Evolutionary conservation across 345 rosid species (phyloP).

Genomic region (Gossypium herbaceum): DNA sequence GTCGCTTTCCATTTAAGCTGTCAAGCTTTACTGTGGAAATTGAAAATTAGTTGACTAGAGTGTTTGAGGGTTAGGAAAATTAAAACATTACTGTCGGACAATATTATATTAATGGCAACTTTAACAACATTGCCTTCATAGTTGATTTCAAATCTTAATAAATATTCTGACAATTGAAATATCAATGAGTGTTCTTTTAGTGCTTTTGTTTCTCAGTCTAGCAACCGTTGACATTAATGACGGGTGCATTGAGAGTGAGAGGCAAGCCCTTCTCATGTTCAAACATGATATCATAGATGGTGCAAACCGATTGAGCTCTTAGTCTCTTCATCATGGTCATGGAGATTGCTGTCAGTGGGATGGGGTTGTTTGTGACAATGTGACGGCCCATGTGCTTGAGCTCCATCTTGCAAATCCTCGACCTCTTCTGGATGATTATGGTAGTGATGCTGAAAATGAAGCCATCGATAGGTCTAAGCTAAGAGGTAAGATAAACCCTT

Average conservation of each 20-base stretch:
- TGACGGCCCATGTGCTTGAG: constrained; percentile 6
- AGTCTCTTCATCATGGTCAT: constrained; percentile 14
- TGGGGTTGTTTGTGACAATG: constrained; percentile 21
- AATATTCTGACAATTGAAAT: not conserved
- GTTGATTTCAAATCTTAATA: not conserved
- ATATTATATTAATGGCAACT: not conserved
- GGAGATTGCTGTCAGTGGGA: constrained; percentile 25
- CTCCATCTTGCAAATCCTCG: constrained; percentile 20
- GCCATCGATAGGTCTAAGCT: constrained; percentile 10
- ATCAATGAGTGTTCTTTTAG: not conserved
- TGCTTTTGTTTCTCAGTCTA: not conserved
- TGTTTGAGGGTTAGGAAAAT: not conserved
- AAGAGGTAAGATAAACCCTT: constrained; percentile 25
- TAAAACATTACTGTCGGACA: not conserved
- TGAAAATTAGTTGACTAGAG: not conserved
- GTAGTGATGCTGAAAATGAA: not conserved
- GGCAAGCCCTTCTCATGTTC: constrained; percentile 27
- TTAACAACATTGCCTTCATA: not conserved
- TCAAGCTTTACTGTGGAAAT: not conserved
- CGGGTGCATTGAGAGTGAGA: constrained; percentile 20
- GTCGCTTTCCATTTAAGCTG: not conserved
- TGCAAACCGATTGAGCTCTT: constrained; percentile 23
- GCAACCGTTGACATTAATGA: not conserved
- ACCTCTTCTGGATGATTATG: not conserved
- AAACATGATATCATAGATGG: constrained; percentile 25